Conservation (phyloP, 192 early-diverging fungal genomes). For the Coemansia sp. region DNA sequence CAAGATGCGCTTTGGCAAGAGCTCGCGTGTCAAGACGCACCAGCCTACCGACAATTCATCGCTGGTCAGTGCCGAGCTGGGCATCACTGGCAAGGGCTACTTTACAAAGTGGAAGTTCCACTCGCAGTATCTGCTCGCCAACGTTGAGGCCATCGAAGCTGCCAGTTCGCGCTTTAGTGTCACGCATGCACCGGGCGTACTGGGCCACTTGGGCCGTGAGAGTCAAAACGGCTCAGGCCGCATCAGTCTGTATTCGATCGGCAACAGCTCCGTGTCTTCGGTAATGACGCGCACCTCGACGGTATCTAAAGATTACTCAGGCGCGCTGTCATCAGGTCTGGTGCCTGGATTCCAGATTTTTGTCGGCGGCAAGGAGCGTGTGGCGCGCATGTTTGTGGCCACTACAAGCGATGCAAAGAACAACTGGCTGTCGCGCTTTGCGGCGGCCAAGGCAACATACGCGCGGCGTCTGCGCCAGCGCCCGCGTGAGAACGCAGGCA, state of each 20-base stretch:
- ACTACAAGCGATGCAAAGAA: conserved; percentile 54
- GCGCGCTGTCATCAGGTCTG: conserved; percentile 51
- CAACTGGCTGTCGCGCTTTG: conserved; percentile 57
- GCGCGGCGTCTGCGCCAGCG: conserved; percentile 50
- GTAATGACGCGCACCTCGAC: conserved; percentile 57
- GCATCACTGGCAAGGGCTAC: conserved; percentile 59
- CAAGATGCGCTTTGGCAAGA: conserved; percentile 54
- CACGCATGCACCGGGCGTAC: conserved; percentile 40
- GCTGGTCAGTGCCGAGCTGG: conserved; percentile 55
- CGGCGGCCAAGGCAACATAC: conserved; percentile 55
- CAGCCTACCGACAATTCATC: conserved; percentile 51
- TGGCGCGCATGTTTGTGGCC: conserved; percentile 58
- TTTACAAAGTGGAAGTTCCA: conserved; percentile 73
- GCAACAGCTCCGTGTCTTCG: conserved; percentile 55
- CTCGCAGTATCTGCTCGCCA: conserved; percentile 58
- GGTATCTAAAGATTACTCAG: conserved; percentile 57
- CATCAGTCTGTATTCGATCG: conserved; percentile 54
- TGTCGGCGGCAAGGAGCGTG: conserved; percentile 51
- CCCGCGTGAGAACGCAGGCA: conserved; percentile 35
- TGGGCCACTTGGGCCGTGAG: conserved; percentile 39
- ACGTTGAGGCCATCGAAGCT: conserved; percentile 61
- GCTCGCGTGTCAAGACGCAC: conserved; percentile 30
- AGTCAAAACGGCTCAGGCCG: conserved; percentile 50
- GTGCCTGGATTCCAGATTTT: conserved; percentile 58
- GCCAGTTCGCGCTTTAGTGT: conserved; percentile 57